A percentile compares a stretch with the other conserved stretches of the same genome.
Conservation (phyloP, 2,329 filamentous ascomycete genomes). For the Ciborinia camelliae region DNA sequence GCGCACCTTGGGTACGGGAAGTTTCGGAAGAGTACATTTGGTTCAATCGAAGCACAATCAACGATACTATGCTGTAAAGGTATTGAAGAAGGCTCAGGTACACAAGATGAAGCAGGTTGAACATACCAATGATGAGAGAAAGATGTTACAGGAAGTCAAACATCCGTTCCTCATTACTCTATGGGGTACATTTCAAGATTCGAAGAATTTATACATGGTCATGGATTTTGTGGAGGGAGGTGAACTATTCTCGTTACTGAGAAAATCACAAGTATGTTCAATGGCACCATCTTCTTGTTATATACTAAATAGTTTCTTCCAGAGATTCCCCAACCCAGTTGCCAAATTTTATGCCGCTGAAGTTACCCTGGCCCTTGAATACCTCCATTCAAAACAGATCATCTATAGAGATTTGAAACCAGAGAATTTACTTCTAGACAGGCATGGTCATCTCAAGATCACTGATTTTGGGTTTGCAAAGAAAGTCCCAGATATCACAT, state of each 20-base stretch:
- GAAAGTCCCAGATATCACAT: conserved; percentile 96
- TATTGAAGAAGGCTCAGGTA: conserved; percentile 96
- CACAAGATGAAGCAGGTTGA: conserved; percentile 99
- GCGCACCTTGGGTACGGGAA: conserved; percentile 91
- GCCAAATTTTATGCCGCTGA: conserved; percentile 99
- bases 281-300: background rate
- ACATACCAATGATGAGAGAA: conserved; percentile 96
- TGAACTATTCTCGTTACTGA: conserved; percentile 89
- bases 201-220: conserved; percentile 97
- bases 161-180: conserved; percentile 97
- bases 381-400: conserved; percentile 90
- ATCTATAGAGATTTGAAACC: conserved; percentile 98
- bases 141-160: conserved; percentile 94
- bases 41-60: conserved; percentile 98
- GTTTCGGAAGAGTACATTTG: conserved; percentile 92
- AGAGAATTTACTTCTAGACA: conserved; percentile 86
- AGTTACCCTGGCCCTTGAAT: conserved; percentile 92
- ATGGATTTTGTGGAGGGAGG: conserved; percentile 99
- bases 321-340: conserved; percentile 98
- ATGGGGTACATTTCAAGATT: conserved; percentile 97
- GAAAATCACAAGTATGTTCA: conserved; percentile 74
- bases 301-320: conserved; percentile 17
- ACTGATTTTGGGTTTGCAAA: conserved; percentile 99
- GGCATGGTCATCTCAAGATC: conserved; percentile 93
- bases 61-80: conserved; percentile 97